phyloP scores from a whole-genome alignment of 805 yeast genomes.

The Zygoascus tannicola region DNA sequence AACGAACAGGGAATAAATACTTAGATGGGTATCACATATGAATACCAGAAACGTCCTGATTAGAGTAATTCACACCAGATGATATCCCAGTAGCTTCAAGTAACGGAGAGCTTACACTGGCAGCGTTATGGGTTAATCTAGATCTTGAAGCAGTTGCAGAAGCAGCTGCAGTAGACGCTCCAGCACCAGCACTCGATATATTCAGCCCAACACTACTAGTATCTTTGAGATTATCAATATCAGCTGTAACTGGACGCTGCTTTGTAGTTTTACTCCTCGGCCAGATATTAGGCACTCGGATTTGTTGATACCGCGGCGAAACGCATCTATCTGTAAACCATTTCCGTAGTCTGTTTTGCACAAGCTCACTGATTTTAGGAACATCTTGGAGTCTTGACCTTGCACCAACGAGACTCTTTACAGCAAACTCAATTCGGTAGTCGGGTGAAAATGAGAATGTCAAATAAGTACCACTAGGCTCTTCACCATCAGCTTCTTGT shows the following conservation, averaged over 20 bases:
- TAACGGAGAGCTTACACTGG: not conserved
- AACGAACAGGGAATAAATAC: too few species aligned
- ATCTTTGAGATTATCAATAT: not conserved
- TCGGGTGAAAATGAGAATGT: slow-evolving; percentile 90
- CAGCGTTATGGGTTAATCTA: not conserved
- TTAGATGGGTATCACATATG: too few species aligned
- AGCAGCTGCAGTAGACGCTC: not conserved
- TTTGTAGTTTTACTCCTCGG: slow-evolving; percentile 34
- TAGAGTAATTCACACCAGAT: not conserved
- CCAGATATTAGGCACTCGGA: slow-evolving; percentile 81
- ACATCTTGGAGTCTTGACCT: slow-evolving; percentile 86
- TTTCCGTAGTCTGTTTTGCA: slow-evolving; percentile 70
- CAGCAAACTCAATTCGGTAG: slow-evolving; percentile 77
- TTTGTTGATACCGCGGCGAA: slow-evolving; percentile 84
- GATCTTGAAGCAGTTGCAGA: too few species aligned
- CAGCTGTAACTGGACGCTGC: slow-evolving; percentile 4
- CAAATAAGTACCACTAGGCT: slow-evolving; percentile 36
- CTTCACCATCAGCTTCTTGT: slow-evolving; percentile 30
- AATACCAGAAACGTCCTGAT: not conserved
- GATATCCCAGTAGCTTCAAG: not conserved
- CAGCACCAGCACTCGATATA: not conserved
- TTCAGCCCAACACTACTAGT: not conserved
- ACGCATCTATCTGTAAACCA: slow-evolving; percentile 93
- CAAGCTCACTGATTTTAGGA: slow-evolving; percentile 78
- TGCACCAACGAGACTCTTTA: slow-evolving; percentile 86